Percentiles rank a stretch among this genome's conserved stretches.
phyloP scores from a whole-genome alignment of 176 grass and related monocot genomes.

The Triticum timopheevii region DNA sequence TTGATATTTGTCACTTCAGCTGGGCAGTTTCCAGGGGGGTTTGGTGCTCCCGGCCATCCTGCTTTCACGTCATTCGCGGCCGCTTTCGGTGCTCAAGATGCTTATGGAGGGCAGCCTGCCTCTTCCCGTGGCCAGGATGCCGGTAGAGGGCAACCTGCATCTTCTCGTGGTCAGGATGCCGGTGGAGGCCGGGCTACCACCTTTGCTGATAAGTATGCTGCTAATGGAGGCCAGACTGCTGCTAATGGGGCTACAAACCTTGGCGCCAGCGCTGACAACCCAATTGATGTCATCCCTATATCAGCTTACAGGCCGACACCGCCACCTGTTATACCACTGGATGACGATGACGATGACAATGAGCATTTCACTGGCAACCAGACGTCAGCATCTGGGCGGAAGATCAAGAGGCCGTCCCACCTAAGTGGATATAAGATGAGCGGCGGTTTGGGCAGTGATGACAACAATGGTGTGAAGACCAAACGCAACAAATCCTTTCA shows the following conservation, averaged over 20 bases:
- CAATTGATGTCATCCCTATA: constrained; percentile 57
- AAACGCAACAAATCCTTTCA: constrained; percentile 44
- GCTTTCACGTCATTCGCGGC: background rate
- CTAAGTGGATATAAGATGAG: constrained; percentile 34
- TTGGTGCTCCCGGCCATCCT: constrained; percentile 26
- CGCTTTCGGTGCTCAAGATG: background rate
- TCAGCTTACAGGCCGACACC: constrained; percentile 42
- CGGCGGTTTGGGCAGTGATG: constrained; percentile 7
- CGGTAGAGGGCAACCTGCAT: background rate
- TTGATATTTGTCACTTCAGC: constrained; percentile 55
- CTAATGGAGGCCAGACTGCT: constrained; percentile 16
- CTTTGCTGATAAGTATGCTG: background rate
- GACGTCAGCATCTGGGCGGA: constrained; percentile 60
- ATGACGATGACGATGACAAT: constrained; percentile 44
- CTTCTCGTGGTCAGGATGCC: background rate
- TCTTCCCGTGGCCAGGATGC: background rate
- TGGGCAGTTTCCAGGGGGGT: constrained; percentile 30
- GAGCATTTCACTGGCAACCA: constrained; percentile 37
- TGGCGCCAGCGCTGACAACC: constrained; percentile 3
- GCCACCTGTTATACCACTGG: constrained; percentile 26
- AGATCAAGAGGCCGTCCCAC: constrained; percentile 45
- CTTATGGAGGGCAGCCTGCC: background rate
- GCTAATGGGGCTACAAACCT: constrained; percentile 22
- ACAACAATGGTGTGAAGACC: constrained; percentile 18
- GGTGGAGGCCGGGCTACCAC: background rate